Evolutionary conservation across 2,329 filamentous ascomycete genomes (phyloP).

Genomic region (Ilyonectria destructans): DNA sequence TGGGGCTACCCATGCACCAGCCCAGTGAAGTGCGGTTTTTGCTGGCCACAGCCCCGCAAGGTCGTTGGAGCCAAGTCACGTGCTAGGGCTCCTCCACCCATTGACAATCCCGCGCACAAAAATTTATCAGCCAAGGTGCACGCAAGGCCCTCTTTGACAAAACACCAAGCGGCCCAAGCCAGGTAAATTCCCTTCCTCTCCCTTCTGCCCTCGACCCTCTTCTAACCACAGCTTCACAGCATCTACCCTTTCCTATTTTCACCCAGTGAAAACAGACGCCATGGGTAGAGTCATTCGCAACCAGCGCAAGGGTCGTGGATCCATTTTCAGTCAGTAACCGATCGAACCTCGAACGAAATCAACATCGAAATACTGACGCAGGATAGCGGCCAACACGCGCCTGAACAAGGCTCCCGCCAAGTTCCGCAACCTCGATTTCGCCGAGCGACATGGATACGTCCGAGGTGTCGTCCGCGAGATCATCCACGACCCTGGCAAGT

Average conservation of each 20-base stretch:
- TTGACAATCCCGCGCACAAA: conserved; percentile 56
- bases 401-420: conserved; percentile 89
- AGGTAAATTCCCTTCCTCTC: conserved; percentile 54
- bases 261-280: conserved; percentile 57
- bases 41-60: conserved; percentile 25
- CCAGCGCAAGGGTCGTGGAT: conserved; percentile 75
- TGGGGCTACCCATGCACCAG: neutral
- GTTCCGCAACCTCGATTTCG: conserved; percentile 97
- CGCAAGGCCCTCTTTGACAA: conserved; percentile 53
- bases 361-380: conserved; percentile 53
- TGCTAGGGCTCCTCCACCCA: conserved; percentile 55
- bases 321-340: conserved; percentile 69
- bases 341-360: conserved; percentile 46
- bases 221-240: conserved; percentile 52
- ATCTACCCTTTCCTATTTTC: conserved; percentile 54
- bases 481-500: conserved; percentile 92
- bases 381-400: conserved; percentile 83
- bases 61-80: conserved; percentile 49
- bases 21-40: neutral
- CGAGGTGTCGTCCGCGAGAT: conserved; percentile 99
- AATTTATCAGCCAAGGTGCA: conserved; percentile 53
- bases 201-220: conserved; percentile 47
- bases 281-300: conserved; percentile 78
- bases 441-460: conserved; percentile 97
- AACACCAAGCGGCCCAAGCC: conserved; percentile 60